phyloP scores from a whole-genome alignment of 2,329 filamentous ascomycete species.

The Colletotrichum sp. region DNA sequence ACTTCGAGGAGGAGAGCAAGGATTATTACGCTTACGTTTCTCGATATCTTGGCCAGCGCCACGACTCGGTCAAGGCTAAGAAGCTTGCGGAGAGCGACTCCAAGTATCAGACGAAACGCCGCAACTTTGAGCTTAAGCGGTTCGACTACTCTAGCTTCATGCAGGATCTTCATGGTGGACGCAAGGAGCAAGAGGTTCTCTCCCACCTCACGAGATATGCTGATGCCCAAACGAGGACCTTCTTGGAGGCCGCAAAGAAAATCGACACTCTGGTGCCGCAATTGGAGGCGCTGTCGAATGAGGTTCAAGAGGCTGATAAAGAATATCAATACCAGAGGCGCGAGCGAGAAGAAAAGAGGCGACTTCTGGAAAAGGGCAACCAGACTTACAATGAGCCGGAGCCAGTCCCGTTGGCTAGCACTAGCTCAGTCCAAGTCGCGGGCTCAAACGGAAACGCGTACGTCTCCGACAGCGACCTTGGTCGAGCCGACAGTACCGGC shows the following conservation, averaged over 20 bases:
- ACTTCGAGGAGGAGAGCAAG: slow-evolving; percentile 98
- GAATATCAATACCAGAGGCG: slow-evolving; percentile 94
- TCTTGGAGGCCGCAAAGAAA: slow-evolving; percentile 82
- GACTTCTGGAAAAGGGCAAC: slow-evolving; percentile 87
- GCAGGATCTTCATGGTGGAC: slow-evolving; percentile 98
- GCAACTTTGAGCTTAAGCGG: slow-evolving; percentile 94
- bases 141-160: slow-evolving; percentile 99
- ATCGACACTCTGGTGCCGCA: slow-evolving; percentile 88
- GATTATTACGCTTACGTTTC: slow-evolving; percentile 97
- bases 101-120: slow-evolving; percentile 93
- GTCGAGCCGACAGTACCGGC: slow-evolving; percentile 75
- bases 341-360: slow-evolving; percentile 94
- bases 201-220: slow-evolving; percentile 95
- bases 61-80: slow-evolving; percentile 96
- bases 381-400: slow-evolving; percentile 75
- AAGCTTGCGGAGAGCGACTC: slow-evolving; percentile 93
- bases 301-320: slow-evolving; percentile 94
- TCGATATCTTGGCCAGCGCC: slow-evolving; percentile 92
- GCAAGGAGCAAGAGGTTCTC: slow-evolving; percentile 95
- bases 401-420: slow-evolving; percentile 47
- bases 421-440: slow-evolving; percentile 31
- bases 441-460: slow-evolving; percentile 52
- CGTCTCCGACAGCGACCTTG: slow-evolving; percentile 71
- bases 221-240: slow-evolving; percentile 84
- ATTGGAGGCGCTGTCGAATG: slow-evolving; percentile 83